phyloP scores from a whole-genome alignment of 345 rosid genomes.

The Salix arbutifolia region DNA sequence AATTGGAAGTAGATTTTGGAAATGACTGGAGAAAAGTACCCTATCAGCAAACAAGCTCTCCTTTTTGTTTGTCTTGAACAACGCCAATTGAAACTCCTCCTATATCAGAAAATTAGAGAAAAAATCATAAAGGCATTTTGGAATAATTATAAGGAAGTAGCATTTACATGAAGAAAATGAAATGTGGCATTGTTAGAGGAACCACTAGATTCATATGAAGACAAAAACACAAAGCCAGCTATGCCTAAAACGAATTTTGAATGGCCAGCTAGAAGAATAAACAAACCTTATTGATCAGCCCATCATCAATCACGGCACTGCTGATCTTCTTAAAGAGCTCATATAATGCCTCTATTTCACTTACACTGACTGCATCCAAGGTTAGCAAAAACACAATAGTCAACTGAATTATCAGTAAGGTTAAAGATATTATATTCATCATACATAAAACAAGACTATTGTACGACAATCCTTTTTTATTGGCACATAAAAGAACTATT shows the following conservation, averaged over 20 bases:
- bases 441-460: neutral
- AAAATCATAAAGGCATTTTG: neutral
- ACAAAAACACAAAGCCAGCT: neutral
- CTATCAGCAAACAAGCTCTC: conserved; percentile 98
- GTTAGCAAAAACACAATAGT: conserved; percentile 14
- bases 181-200: neutral
- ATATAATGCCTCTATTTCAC: conserved; percentile 97
- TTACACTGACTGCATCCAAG: conserved; percentile 76
- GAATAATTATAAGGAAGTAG: conserved; percentile 12
- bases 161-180: neutral
- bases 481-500: neutral
- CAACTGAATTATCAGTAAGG: conserved; percentile 7
- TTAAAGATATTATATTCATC: neutral
- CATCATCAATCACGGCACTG: conserved; percentile 98
- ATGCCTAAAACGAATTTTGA: neutral
- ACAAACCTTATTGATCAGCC: conserved; percentile 86
- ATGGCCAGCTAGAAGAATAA: neutral
- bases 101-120: conserved; percentile 26
- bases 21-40: conserved; percentile 37
- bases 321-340: conserved; percentile 98
- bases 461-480: neutral
- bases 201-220: conserved; percentile 5
- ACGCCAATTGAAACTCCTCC: conserved; percentile 97
- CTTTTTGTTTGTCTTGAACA: conserved; percentile 94
- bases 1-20: neutral